phyloP scores from a whole-genome alignment of 169 alveolate genomes.

The Cryptosporidium parvum region DNA sequence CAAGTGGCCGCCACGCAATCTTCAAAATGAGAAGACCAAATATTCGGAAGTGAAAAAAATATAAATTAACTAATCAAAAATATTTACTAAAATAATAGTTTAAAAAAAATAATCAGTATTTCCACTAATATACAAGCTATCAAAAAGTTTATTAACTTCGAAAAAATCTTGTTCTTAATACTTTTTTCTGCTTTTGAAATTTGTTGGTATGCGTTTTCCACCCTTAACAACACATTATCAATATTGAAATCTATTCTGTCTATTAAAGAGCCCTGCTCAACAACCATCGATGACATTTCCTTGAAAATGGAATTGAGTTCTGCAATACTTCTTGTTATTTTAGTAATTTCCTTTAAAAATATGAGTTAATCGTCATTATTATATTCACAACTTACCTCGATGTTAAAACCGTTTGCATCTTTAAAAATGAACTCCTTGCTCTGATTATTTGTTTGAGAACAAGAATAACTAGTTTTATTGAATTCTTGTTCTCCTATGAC shows the following conservation, averaged over 20 bases:
- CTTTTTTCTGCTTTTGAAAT: slow-evolving; percentile 38
- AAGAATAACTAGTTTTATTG: neutral
- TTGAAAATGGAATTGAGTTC: slow-evolving; percentile 83
- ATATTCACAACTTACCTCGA: slow-evolving; percentile 20
- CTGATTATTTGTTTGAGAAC: neutral
- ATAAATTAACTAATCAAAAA: neutral
- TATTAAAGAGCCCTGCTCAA: slow-evolving; percentile 85
- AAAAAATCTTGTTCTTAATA: neutral
- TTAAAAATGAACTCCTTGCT: neutral
- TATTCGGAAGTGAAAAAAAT: neutral
- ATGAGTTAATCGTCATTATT: neutral
- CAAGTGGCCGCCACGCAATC: slow-evolving; percentile 78
- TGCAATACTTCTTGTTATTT: slow-evolving; percentile 81
- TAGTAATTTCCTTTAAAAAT: slow-evolving; percentile 78
- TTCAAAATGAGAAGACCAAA: slow-evolving; percentile 9
- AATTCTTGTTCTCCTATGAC: neutral
- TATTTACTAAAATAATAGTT: slow-evolving; percentile 15
- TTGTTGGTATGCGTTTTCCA: slow-evolving; percentile 45
- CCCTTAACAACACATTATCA: slow-evolving; percentile 41
- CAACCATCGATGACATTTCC: slow-evolving; percentile 83
- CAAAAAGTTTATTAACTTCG: slow-evolving; percentile 34
- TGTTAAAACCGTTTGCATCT: neutral
- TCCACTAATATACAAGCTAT: slow-evolving; percentile 23
- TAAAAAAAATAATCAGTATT: slow-evolving; percentile 15
- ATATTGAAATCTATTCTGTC: slow-evolving; percentile 87